phyloP scores from a whole-genome alignment of 2,329 filamentous ascomycete genomes.

The Alternaria metachromatica region DNA sequence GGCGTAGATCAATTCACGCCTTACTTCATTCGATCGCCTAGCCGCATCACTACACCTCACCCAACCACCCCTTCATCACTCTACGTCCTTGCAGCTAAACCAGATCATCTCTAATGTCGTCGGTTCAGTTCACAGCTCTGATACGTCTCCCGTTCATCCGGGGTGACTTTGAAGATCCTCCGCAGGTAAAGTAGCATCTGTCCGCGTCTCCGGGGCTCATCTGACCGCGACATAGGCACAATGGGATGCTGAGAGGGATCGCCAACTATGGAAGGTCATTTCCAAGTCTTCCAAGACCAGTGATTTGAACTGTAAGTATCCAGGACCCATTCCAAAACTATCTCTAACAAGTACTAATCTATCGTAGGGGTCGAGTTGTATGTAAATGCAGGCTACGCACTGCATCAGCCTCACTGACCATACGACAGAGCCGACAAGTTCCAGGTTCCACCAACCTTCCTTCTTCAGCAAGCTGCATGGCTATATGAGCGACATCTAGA shows the following conservation, averaged over 20 bases:
- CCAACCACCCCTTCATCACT: constrained; percentile 3
- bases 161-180: constrained; percentile 88
- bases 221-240: constrained; percentile 66
- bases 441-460: constrained; percentile 83
- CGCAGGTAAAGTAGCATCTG: constrained; percentile 65
- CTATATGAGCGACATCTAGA: constrained; percentile 90
- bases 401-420: constrained; percentile 8
- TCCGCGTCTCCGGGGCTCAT: constrained; percentile 1
- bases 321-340: neutral
- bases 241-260: constrained; percentile 88
- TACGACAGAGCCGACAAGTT: constrained; percentile 69
- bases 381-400: constrained; percentile 31
- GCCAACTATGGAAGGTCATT: constrained; percentile 86
- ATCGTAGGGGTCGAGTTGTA: constrained; percentile 76
- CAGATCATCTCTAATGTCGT: constrained; percentile 28
- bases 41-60: constrained; percentile 15
- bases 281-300: constrained; percentile 78
- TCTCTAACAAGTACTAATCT: neutral
- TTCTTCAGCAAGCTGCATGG: constrained; percentile 92
- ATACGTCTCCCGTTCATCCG: constrained; percentile 88
- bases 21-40: constrained; percentile 14
- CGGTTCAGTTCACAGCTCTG: constrained; percentile 71
- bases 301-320: constrained; percentile 78
- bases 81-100: neutral
- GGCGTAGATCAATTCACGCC: constrained; percentile 20